A percentile compares a stretch with the other conserved stretches of the same genome.
Evolutionary conservation across 2,329 filamentous ascomycete species (phyloP).

Genomic region (Diaporthe citrichinensis): DNA sequence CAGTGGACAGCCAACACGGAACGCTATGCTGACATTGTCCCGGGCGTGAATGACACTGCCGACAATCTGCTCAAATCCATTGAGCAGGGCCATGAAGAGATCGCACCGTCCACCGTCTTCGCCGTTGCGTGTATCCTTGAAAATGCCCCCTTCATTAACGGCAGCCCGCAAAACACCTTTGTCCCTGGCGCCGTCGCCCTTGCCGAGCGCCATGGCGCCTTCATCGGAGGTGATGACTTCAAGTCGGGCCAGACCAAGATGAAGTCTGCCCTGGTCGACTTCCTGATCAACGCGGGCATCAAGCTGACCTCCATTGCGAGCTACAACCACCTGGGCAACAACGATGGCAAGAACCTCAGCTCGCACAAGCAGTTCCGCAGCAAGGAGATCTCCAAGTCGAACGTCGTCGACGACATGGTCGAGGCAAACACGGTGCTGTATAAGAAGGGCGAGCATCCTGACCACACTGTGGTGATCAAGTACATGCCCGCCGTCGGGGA

Average conservation of each 20-base stretch:
- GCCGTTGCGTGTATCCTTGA: slow-evolving; percentile 95
- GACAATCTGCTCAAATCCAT: slow-evolving; percentile 94
- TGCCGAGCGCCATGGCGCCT: slow-evolving; percentile 87
- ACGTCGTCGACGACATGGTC: slow-evolving; percentile 99
- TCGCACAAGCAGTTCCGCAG: slow-evolving; percentile 98
- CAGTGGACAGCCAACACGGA: slow-evolving; percentile 99
- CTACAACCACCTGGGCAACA: slow-evolving; percentile 99
- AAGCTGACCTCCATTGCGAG: slow-evolving; percentile 98
- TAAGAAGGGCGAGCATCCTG: slow-evolving; percentile 91
- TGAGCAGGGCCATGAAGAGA: slow-evolving; percentile 86
- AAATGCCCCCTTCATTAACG: slow-evolving; percentile 95
- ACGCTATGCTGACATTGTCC: slow-evolving; percentile 89
- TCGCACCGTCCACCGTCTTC: slow-evolving; percentile 96
- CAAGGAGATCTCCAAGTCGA: slow-evolving; percentile 99
- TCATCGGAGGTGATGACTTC: slow-evolving; percentile 99
- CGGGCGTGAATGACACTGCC: slow-evolving; percentile 95
- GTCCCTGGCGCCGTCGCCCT: slow-evolving; percentile 93
- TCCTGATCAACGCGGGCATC: slow-evolving; percentile 98
- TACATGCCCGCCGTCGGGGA: slow-evolving; percentile 99
- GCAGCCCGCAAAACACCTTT: slow-evolving; percentile 98
- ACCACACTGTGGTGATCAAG: slow-evolving; percentile 99
- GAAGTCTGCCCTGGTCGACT: slow-evolving; percentile 99
- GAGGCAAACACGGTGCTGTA: slow-evolving; percentile 94
- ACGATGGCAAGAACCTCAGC: slow-evolving; percentile 98
- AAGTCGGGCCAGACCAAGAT: slow-evolving; percentile 99